These are phyloP conservation scores for Suillus hirtellus DNA, from an alignment of 768 basidiomycete genomes.

Conservation along the genomic window DNA sequence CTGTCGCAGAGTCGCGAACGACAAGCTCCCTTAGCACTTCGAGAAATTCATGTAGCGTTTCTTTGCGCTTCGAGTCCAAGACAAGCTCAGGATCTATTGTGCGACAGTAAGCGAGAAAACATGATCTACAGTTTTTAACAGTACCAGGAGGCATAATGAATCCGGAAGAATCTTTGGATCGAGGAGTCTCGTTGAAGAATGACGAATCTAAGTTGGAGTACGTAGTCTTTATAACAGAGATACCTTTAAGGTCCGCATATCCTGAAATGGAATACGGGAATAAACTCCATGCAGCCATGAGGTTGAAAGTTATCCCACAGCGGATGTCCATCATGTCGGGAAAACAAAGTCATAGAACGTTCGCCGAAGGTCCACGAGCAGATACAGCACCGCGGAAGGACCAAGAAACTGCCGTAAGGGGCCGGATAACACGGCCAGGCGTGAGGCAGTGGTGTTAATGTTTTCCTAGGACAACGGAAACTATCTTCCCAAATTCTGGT, in stretches of 20 bases:
- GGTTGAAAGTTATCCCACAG: slow-evolving; percentile 5
- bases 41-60: slow-evolving; percentile 1
- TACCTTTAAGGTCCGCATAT: slow-evolving; percentile 8
- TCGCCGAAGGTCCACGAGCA: neutral
- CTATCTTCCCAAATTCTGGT: slow-evolving; percentile 5
- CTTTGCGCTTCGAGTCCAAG: neutral
- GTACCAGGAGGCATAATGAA: slow-evolving; percentile 2
- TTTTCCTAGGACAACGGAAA: slow-evolving; percentile 8
- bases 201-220: slow-evolving; percentile 17
- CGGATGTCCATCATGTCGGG: slow-evolving; percentile 2
- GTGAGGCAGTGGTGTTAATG: slow-evolving; percentile 5
- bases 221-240: slow-evolving; percentile 2
- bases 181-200: neutral
- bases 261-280: slow-evolving; percentile 7
- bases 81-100: neutral
- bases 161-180: neutral
- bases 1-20: neutral
- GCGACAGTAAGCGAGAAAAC: neutral
- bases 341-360: slow-evolving; percentile 4
- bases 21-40: neutral
- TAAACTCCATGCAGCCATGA: slow-evolving; percentile 3
- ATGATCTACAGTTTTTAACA: neutral
- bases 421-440: slow-evolving; percentile 3
- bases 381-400: slow-evolving; percentile 7
- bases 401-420: neutral